Conservation (phyloP, 768 basidiomycete genomes). For the Termitomyces sp. region DNA sequence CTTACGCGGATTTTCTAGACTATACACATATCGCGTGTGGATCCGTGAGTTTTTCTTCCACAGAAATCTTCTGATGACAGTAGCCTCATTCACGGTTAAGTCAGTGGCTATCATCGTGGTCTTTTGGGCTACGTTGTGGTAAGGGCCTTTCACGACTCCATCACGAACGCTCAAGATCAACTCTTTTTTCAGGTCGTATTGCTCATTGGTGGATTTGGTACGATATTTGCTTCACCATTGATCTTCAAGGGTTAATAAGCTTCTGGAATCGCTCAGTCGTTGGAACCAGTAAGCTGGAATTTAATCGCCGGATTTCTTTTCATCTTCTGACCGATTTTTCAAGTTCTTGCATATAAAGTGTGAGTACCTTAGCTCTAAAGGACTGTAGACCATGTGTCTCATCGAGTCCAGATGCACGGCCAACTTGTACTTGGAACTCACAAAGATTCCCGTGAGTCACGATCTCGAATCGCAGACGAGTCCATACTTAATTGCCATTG, state of each 20-base stretch:
- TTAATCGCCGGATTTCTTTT: neutral
- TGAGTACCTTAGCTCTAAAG: conserved; percentile 12
- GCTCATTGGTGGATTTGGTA: conserved; percentile 34
- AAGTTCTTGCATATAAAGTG: conserved; percentile 33
- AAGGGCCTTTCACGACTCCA: conserved; percentile 7
- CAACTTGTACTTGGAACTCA: conserved; percentile 15
- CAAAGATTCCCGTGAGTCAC: neutral
- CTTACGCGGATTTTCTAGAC: conserved; percentile 16
- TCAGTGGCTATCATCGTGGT: conserved; percentile 32
- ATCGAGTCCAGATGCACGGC: conserved; percentile 22
- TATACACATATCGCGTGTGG: conserved; percentile 43
- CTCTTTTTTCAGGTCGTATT: conserved; percentile 21
- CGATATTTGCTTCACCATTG: conserved; percentile 2
- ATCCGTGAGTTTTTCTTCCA: conserved; percentile 29
- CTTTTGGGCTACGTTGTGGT: conserved; percentile 31
- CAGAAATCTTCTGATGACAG: neutral
- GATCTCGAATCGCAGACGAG: neutral
- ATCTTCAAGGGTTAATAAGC: neutral
- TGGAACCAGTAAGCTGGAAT: conserved; percentile 23
- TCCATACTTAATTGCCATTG: neutral
- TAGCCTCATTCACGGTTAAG: conserved; percentile 10
- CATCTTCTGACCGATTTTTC: neutral
- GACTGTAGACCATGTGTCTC: neutral
- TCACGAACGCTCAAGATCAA: neutral
- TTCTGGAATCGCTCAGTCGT: conserved; percentile 16